Base-by-base conservation (phyloP, 164 flowering plant genomes). In the Annona cherimola region DNA sequence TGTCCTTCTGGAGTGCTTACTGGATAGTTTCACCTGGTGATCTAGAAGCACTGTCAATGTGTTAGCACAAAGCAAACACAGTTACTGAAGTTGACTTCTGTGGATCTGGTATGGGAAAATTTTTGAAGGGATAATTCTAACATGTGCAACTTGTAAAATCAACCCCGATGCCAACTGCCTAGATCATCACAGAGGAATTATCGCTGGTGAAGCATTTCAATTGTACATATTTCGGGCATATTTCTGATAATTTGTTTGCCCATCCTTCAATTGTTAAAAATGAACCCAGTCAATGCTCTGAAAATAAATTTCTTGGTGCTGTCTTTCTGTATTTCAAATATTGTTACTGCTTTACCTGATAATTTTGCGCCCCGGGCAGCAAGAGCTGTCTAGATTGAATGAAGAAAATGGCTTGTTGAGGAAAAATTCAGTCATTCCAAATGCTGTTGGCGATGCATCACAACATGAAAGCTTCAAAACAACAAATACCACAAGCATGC, bases 321-420 rank as follows among this genome's bases (percentile, higher is more conserved):
- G 6, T 6, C 12, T 46, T 46, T 46, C 12, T 50, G 2, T 7
- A 11, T 50, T 11, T 50, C 57, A 50, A 50, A 46, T 9, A 50
- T 7, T 50, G 5, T 50, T 50, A 50, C 57, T 8, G 57, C 57
- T 50, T 9, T 50, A 50, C 57, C 57, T 50, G 14, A 50, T 50
- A 50, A 50, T 63, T 63, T 12, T 41, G 67, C 67, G 2, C 16
- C 14, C 14, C 50, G 50, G 45, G 45, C 89, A 96, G 99, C 95
- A 86, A 77, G 88, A 81, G 41, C 86, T 96, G 65, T 79, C 77
- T 57, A 81, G 88, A 78, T 73, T 96, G 82, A 78, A 81, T 72
- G 84, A 79, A 80, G 98, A 93, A 80, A 88, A 90, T 80, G 83
- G 84, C 50, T 83, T 83, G 16, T 66, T 96, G 78, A 91, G 83